Conservation (phyloP, 129 eudicot species). For the Helianthus annuus region HanXRQr2.0-SUNRISE NC_035448.2:54260065-54260564, state of each 20-base stretch:
- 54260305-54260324: not conserved
- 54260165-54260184: not conserved
- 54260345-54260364: conserved; percentile 27
- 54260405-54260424: not conserved
- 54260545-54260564: too few relatives aligned
- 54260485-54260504: too few relatives aligned
- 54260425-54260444: not conserved
- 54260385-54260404: conserved; percentile 23
- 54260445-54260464: conserved; percentile 16
- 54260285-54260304: not conserved
- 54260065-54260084: too few relatives aligned
- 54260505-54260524: too few relatives aligned
- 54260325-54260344: conserved; percentile 23
- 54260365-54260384: conserved; percentile 9
- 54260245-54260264: not conserved
- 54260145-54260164: too few relatives aligned
- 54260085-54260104: too few relatives aligned
- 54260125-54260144: too few relatives aligned
- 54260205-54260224: not conserved
- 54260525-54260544: too few relatives aligned
- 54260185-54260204: not conserved
- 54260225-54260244: not conserved
- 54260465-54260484: conserved; percentile 1
- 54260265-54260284: too few relatives aligned
- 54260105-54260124: too few relatives aligned